phyloP scores from a whole-genome alignment of 2,329 filamentous ascomycete genomes.

The Plenodomus biglobosus region DNA sequence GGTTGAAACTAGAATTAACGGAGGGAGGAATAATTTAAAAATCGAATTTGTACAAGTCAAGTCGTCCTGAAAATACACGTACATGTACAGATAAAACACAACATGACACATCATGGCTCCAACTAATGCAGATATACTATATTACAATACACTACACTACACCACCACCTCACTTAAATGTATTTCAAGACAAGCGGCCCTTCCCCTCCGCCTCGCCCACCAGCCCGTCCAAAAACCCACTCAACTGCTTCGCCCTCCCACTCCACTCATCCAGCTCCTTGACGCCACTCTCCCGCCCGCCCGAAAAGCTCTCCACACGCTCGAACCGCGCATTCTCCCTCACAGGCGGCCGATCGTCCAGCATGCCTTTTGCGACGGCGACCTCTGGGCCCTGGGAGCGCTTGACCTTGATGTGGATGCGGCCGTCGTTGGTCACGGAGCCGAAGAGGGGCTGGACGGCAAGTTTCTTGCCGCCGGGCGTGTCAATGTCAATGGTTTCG shows the following conservation, averaged over 20 bases:
- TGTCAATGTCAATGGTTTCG: constrained; percentile 47
- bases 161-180: too few relatives aligned
- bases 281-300: constrained; percentile 11
- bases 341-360: constrained; percentile 30
- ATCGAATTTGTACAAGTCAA: too few relatives aligned
- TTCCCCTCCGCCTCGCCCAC: constrained; percentile 4
- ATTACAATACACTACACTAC: too few relatives aligned
- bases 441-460: constrained; percentile 53
- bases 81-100: too few relatives aligned
- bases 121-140: too few relatives aligned
- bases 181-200: too few relatives aligned
- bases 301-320: not conserved
- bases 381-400: constrained; percentile 26
- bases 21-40: too few relatives aligned
- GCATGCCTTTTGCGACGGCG: constrained; percentile 24
- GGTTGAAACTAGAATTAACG: too few relatives aligned
- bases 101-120: too few relatives aligned
- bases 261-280: constrained; percentile 27
- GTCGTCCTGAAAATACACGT: too few relatives aligned
- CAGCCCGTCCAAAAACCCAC: constrained; percentile 12
- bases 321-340: constrained; percentile 7
- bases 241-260: constrained; percentile 15
- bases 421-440: constrained; percentile 33
- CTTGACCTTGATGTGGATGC: constrained; percentile 32
- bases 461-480: constrained; percentile 55